Percentiles rank a stretch among this genome's conserved stretches.
Evolutionary conservation across 305 asterid genomes (phyloP).

Genomic region (Galium porrigens): DNA sequence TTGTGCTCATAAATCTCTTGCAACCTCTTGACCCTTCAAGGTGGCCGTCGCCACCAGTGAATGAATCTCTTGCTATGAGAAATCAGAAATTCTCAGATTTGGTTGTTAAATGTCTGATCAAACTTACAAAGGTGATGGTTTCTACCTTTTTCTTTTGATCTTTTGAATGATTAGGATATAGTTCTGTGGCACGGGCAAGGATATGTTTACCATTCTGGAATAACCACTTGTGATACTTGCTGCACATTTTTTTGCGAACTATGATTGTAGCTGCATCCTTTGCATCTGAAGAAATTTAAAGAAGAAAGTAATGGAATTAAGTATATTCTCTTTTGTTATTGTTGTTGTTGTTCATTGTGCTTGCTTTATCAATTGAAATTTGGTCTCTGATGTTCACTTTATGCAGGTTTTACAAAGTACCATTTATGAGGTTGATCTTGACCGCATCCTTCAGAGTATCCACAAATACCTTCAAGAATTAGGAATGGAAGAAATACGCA

Average conservation of each 20-base stretch:
- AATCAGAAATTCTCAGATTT: slow-evolving; percentile 94
- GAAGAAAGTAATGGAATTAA: not conserved
- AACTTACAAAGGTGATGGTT: slow-evolving; percentile 73
- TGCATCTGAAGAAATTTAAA: not conserved
- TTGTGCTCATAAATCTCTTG: slow-evolving; percentile 80
- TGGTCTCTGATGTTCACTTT: slow-evolving; percentile 6
- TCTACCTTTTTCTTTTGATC: not conserved
- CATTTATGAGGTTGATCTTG: slow-evolving; percentile 86
- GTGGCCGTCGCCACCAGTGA: slow-evolving; percentile 92
- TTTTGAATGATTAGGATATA: not conserved
- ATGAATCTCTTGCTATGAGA: slow-evolving; percentile 56
- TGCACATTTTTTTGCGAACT: not conserved
- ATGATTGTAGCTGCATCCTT: not conserved
- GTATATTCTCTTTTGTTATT: no score
- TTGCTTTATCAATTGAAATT: not conserved
- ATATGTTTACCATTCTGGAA: no score
- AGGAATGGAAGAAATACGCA: slow-evolving; percentile 95
- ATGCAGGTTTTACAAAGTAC: slow-evolving; percentile 86
- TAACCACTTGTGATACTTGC: no score
- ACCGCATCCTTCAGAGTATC: slow-evolving; percentile 89
- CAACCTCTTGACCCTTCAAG: slow-evolving; percentile 91
- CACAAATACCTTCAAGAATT: slow-evolving; percentile 88
- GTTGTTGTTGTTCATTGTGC: not conserved
- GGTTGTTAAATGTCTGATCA: slow-evolving; percentile 94
- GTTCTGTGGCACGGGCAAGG: not conserved